Percentiles rank a stretch among this genome's conserved stretches.
These are phyloP conservation scores for Pyrenochaeta sp. DNA, from an alignment of 2,329 filamentous ascomycete species.

Conservation along the genomic window DNA sequence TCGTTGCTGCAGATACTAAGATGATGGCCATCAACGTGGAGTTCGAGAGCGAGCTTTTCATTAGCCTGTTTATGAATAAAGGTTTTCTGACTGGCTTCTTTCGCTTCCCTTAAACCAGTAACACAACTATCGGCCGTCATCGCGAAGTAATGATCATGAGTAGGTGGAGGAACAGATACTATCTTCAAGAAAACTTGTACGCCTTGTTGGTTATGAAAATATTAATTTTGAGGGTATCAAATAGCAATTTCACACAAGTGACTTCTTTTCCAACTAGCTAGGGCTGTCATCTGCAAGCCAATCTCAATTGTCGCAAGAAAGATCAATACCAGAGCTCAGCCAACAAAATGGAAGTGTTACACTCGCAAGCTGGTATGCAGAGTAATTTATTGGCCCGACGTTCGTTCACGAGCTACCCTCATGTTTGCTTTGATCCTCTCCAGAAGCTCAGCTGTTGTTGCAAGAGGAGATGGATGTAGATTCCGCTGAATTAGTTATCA, in stretches of 20 bases:
- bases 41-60: too few relatives aligned
- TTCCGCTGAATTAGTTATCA: conserved; percentile 61
- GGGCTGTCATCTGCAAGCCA: neutral
- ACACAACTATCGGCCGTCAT: too few relatives aligned
- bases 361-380: neutral
- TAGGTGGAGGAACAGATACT: too few relatives aligned
- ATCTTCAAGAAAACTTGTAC: too few relatives aligned
- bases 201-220: neutral
- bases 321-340: too few relatives aligned
- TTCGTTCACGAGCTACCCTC: conserved; percentile 50
- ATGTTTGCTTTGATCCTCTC: conserved; percentile 76
- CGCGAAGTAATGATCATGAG: too few relatives aligned
- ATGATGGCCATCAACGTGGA: too few relatives aligned
- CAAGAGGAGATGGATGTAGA: conserved; percentile 66
- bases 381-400: conserved; percentile 3
- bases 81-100: too few relatives aligned
- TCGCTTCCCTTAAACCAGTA: too few relatives aligned
- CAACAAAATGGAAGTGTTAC: neutral
- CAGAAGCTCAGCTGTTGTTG: conserved; percentile 70
- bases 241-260: neutral
- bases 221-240: conserved; percentile 2
- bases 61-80: too few relatives aligned
- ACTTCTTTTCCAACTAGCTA: neutral
- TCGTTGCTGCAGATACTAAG: too few relatives aligned
- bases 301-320: too few relatives aligned